Percentiles rank a stretch among this genome's conserved stretches.
phyloP scores from a whole-genome alignment of 306 rosid genomes.

The Ammopiptanthus mongolicus region DNA sequence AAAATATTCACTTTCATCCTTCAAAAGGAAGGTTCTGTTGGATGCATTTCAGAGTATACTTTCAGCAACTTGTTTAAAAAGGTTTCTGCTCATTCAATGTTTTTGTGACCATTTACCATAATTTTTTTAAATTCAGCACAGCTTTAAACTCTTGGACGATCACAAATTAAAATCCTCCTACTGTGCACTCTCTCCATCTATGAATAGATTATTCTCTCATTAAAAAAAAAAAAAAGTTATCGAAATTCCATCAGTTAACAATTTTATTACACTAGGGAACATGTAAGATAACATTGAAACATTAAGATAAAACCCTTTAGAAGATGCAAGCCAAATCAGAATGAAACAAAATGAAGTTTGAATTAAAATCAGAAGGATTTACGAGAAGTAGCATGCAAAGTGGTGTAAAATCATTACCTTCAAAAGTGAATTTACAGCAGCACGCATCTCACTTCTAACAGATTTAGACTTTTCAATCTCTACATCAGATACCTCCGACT shows the following conservation, averaged over 20 bases:
- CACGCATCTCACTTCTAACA: conserved; percentile 66
- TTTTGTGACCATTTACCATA: neutral
- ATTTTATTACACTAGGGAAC: neutral
- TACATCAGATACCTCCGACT: conserved; percentile 39
- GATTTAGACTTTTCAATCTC: conserved; percentile 59
- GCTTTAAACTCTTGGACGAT: neutral
- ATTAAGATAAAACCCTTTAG: neutral
- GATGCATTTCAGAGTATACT: neutral
- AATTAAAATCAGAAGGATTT: neutral
- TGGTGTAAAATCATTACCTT: conserved; percentile 51
- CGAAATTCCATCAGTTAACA: neutral
- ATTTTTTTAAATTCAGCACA: neutral
- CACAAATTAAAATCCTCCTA: neutral
- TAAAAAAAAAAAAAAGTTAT: neutral
- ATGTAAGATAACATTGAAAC: neutral
- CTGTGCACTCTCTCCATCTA: neutral
- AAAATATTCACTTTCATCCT: neutral
- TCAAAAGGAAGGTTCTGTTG: neutral
- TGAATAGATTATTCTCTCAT: neutral
- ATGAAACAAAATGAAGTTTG: neutral
- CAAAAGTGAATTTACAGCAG: conserved; percentile 63
- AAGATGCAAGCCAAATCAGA: neutral
- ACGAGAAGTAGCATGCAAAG: neutral
- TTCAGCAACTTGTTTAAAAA: neutral
- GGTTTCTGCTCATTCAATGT: neutral